Conservation (phyloP, 352 stramenopile species). For the Phytophthora fragariaefolia region DNA sequence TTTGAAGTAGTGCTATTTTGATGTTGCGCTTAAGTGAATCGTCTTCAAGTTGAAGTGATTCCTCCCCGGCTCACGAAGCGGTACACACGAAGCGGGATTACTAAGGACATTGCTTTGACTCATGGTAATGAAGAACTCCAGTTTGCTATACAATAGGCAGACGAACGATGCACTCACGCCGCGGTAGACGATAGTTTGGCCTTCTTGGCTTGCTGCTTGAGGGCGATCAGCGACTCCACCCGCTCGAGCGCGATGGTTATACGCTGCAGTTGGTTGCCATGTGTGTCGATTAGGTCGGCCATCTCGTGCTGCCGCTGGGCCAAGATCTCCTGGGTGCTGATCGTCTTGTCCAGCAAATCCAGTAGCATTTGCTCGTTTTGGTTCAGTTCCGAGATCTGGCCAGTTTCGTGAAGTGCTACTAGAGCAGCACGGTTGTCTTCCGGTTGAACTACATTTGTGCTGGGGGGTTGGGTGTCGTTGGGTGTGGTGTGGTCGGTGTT, state of each 20-base stretch:
- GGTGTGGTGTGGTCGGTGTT: conserved; percentile 5
- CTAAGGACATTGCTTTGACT: not conserved
- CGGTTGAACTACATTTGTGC: not conserved
- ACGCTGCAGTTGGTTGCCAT: conserved; percentile 65
- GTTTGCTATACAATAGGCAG: not conserved
- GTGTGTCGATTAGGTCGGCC: conserved; percentile 67
- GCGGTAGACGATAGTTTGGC: not conserved
- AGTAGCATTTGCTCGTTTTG: conserved; percentile 77
- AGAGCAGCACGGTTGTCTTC: conserved; percentile 31
- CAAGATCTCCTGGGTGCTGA: conserved; percentile 81
- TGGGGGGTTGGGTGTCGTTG: not conserved
- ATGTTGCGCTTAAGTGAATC: conserved; percentile 19
- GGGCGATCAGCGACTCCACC: conserved; percentile 60
- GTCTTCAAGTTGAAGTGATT: conserved; percentile 11
- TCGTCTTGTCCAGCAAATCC: conserved; percentile 79
- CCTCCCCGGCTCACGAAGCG: conserved; percentile 10
- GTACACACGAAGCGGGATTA: no score
- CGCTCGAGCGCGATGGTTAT: conserved; percentile 77
- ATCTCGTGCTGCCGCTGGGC: conserved; percentile 78
- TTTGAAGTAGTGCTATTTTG: no score
- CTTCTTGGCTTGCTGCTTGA: conserved; percentile 10
- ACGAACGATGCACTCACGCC: not conserved
- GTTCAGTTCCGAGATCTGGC: conserved; percentile 51
- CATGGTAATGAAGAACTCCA: not conserved
- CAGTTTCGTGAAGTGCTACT: conserved; percentile 32